A percentile compares a stretch with the other conserved stretches of the same genome.
Evolutionary conservation across 257 asterid species (phyloP).

Genomic region (Rauvolfia tetraphylla): DNA sequence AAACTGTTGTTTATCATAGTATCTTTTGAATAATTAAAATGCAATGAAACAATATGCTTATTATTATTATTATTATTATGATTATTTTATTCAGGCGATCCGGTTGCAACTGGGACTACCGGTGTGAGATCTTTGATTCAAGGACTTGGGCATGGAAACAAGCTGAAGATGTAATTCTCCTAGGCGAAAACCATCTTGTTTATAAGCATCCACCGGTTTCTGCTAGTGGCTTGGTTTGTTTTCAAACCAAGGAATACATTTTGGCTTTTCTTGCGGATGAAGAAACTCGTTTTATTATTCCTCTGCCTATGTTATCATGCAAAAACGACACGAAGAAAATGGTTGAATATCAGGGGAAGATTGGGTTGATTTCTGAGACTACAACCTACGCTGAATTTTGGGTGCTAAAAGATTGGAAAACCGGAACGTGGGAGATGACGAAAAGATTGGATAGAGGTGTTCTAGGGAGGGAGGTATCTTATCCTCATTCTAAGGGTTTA

Average conservation of each 20-base stretch:
- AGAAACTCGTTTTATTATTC: not conserved
- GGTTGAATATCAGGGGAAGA: not conserved
- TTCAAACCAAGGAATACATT: not conserved
- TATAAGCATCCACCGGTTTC: not conserved
- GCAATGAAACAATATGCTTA: too few relatives aligned
- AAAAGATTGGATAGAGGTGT: not conserved
- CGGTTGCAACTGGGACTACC: not conserved
- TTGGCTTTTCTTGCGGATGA: not conserved
- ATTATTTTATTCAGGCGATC: not conserved
- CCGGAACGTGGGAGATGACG: not conserved
- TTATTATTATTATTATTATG: too few relatives aligned
- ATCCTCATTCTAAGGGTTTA: not conserved
- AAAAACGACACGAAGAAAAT: not conserved
- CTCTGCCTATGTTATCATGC: not conserved
- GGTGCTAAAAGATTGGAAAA: not conserved
- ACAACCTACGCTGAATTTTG: not conserved
- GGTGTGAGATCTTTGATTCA: slow-evolving; percentile 21
- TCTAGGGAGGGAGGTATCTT: too few relatives aligned
- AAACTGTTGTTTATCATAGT: too few relatives aligned
- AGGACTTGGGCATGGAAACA: slow-evolving; percentile 19
- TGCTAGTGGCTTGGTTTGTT: slow-evolving; percentile 7
- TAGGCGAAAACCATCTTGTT: not conserved
- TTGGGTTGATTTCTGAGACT: not conserved
- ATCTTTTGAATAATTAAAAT: too few relatives aligned
- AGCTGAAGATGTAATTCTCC: not conserved